Percentiles rank a stretch among this genome's conserved stretches.
phyloP scores from a whole-genome alignment of 2,329 filamentous ascomycete genomes.

The Ilyonectria mors-panacis region DNA sequence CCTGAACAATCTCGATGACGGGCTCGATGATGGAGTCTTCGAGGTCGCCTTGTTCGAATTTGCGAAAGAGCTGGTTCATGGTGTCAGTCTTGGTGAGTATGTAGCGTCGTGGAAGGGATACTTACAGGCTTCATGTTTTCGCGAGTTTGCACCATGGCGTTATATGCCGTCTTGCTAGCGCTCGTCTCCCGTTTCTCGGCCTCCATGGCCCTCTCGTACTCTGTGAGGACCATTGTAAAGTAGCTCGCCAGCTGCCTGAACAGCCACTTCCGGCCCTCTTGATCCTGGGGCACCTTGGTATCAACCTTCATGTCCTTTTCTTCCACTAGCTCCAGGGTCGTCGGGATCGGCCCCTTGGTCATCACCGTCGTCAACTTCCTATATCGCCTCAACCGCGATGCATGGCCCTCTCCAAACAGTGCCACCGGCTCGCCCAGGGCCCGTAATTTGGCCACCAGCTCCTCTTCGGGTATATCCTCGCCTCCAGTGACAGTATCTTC shows the following conservation, averaged over 20 bases:
- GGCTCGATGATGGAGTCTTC: constrained; percentile 85
- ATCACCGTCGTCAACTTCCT: constrained; percentile 74
- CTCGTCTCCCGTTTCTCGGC: constrained; percentile 75
- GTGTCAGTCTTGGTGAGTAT: constrained; percentile 15
- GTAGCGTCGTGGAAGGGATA: constrained; percentile 4
- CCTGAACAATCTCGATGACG: constrained; percentile 91
- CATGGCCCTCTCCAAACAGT: constrained; percentile 87
- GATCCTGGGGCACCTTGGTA: constrained; percentile 73
- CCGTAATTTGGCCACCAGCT: constrained; percentile 78
- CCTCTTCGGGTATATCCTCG: constrained; percentile 79
- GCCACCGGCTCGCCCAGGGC: constrained; percentile 79
- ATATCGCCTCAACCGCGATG: constrained; percentile 78
- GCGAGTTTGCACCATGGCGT: constrained; percentile 87
- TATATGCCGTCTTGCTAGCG: constrained; percentile 85
- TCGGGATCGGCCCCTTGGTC: constrained; percentile 87
- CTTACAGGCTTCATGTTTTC: constrained; percentile 86
- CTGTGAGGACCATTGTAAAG: constrained; percentile 94
- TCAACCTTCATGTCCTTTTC: constrained; percentile 92
- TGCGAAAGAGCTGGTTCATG: constrained; percentile 78
- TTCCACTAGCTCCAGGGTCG: constrained; percentile 82
- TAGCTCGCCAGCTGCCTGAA: constrained; percentile 93
- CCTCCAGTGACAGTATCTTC: constrained; percentile 57
- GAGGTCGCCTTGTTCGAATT: constrained; percentile 85
- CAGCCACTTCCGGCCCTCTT: constrained; percentile 77
- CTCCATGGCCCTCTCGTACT: constrained; percentile 87